Base-by-base conservation (phyloP, 257 asterid genomes). In the Nicotiana obtusifolia region DNA sequence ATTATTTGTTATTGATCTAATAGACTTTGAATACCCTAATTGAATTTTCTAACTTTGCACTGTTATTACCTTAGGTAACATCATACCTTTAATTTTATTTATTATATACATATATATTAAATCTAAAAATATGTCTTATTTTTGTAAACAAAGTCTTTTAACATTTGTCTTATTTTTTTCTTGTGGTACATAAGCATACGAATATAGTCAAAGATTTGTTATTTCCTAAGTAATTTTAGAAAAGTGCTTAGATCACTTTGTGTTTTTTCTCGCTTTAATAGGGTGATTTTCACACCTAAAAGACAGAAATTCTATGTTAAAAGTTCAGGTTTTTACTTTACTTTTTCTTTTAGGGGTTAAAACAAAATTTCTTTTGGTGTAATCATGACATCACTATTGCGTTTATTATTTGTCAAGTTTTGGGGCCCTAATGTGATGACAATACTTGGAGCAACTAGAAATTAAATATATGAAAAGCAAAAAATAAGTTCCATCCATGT, bases 301-400 rank as follows among this genome's bases (percentile, higher is more conserved):
- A 69, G 80, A 76, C 37, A 80, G 64, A 81, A 77, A 64, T 47
- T n/a, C n/a, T n/a, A 61, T 66, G 87, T 81, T 65, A 54, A 61
- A 82, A 19, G 31, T 20, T 82, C 59, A 33, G 75, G 75, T 60
- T 60, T 78, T 28, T 37, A 24, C 82, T 78, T 35, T 60, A n/a
- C 69, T 30, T 5, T 76, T 19, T 80, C 77, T 35, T 75, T 88
- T 73, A 2, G 77, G 82, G 59, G 52, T 19, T 56, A 69, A 30
- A 66, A 35, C 75, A 83, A 56, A 44, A 52, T 41, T 77, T 66
- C 53, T 47, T 65, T 69, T 62, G 22, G 76, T 57, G 78, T 65
- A 77, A 85, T 81, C 84, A 80, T 85, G 84, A 67, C 31, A 65
- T 85, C 86, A 81, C 66, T 41, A 22, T 22, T 84, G 69, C 67